Base-by-base conservation (phyloP, 2,329 filamentous ascomycete species). In the Zarea fungicola region DNA sequence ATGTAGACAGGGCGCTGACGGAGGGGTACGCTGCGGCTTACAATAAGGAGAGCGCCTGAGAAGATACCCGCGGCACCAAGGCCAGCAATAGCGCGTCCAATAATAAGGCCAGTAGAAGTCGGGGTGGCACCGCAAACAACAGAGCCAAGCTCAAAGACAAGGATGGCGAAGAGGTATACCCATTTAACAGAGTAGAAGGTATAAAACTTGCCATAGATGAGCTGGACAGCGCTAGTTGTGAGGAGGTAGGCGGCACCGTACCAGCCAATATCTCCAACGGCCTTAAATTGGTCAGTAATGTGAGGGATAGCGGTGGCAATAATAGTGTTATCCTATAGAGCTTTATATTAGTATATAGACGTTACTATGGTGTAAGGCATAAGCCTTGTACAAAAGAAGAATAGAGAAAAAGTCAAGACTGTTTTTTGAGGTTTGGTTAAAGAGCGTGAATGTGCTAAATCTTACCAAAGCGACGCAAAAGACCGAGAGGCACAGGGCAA, bases 151-250 rank as follows among this genome's bases (percentile, higher is more conserved):
- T 69, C 67, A 31, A 70, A 69, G 23, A 70, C 48, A 22, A 56
- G n/a, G 58, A 54, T 14, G 42, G 43, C n/a, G 68, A 48, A 51
- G 60, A 68, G 21, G 63, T 32, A 35, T 40, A 45, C 44, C 79
- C 76, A 48, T 74, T 76, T 76, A 53, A 71, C 68, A 46, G 73
- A 66, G 52, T 76, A 77, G 49, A 73, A 74, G 55, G 71, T 74
- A 60, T 75, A 78, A 35, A 77, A 65, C 48, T 73, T 64, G 19
- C 74, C 75, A 55, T 74, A 76, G n/a, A 76, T 55, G 22, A 75
- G 62, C 55, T 76, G 72, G 16, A 71, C 74, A 19, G 72, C 71
- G 11, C 73, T 68, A 11, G 73, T 74, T 19, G 76, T 78, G 54
- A 80, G 64, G 40, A 68, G 55, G 51, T 70, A 68, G 7, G 65